A percentile compares a stretch with the other conserved stretches of the same genome.
Conservation (phyloP, 176 grass and related monocot species). For the Oryza nivara region DNA sequence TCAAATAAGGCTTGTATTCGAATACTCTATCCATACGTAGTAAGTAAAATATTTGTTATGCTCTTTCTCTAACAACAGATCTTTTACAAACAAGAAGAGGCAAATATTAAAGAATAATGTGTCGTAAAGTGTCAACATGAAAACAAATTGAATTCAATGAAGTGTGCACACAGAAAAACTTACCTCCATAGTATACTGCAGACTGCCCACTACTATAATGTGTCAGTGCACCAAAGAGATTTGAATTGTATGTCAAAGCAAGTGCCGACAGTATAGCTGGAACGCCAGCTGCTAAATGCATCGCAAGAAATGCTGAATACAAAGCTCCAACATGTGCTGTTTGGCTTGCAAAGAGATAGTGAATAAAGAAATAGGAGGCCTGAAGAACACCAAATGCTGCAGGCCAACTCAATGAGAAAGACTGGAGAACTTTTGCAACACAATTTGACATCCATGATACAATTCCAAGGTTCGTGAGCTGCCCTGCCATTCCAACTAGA, state of each 20-base stretch:
- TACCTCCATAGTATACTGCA: conserved; percentile 97
- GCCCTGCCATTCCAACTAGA: conserved; percentile 94
- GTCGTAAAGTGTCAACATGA: background rate
- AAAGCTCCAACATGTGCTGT: conserved; percentile 91
- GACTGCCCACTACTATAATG: conserved; percentile 98
- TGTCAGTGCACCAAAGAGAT: conserved; percentile 92
- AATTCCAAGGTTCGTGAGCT: conserved; percentile 78
- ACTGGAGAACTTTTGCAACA: conserved; percentile 78
- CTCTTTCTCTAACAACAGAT: background rate
- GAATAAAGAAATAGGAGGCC: conserved; percentile 91
- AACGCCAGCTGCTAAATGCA: conserved; percentile 96
- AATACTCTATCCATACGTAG: background rate
- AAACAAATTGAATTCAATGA: conserved; percentile 11
- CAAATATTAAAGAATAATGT: background rate
- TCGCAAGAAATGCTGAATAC: conserved; percentile 88
- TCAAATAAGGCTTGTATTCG: background rate
- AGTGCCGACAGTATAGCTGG: conserved; percentile 76
- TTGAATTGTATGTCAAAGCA: conserved; percentile 88
- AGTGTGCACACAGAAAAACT: conserved; percentile 21
- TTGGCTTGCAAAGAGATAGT: conserved; percentile 98
- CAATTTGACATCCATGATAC: conserved; percentile 93
- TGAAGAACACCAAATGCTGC: conserved; percentile 92
- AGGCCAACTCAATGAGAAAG: conserved; percentile 93
- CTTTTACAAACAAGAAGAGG: background rate
- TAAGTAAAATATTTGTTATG: background rate